Base-by-base conservation (phyloP, 768 basidiomycete species). In the Austroboletus eburneus region DNA sequence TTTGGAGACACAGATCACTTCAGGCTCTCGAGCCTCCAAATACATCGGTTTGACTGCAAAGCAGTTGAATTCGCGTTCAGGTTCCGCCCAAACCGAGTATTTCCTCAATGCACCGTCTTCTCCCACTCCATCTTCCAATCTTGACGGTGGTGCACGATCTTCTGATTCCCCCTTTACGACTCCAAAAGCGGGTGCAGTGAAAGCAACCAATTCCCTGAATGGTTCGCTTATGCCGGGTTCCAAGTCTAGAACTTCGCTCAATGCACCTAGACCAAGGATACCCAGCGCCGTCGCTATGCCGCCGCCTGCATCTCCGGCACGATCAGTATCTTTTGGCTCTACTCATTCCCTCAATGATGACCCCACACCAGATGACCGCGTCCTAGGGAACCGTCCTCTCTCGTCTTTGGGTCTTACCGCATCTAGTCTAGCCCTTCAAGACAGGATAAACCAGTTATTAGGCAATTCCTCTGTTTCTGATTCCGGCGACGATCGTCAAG, bases 41-140 rank as follows among this genome's bases (percentile, higher is more conserved):
- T 93, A 92, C 61, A 72, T 85, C 25, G 80, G 82, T 14, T 80
- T 92, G 78, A 93, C 89, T 1, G 91, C 91, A 1, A 80, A 85
- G 59, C 87, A 91, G 55, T 75, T 94, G 49, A 80, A 65, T 59
- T 76, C 72, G 20, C 77, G 76, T 42, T 13, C 58, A 12, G 45
- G 48, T 24, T 42, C 57, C 17, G 38, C 42, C 44, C 49, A 43
- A 24, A 47, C 54, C 13, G 64, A 63, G 36, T 45, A 51, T 42
- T 50, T 40, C 42, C 58, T 58, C 39, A 57, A 49, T 43, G 61
- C 65, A 34, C 63, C 67, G 12, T 66, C 71, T 23, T 68, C 64
- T 12, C 65, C 69, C 10, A 64, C 69, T 36, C 65, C 69, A n/a
- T 52, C 64, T 36, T 51, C 67, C 24, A 75, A 70, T 29, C 43